A percentile compares a stretch with the other conserved stretches of the same genome.
phyloP scores from a whole-genome alignment of 1,284 basidiomycete genomes.

The Apiotrichum gracile region DNA sequence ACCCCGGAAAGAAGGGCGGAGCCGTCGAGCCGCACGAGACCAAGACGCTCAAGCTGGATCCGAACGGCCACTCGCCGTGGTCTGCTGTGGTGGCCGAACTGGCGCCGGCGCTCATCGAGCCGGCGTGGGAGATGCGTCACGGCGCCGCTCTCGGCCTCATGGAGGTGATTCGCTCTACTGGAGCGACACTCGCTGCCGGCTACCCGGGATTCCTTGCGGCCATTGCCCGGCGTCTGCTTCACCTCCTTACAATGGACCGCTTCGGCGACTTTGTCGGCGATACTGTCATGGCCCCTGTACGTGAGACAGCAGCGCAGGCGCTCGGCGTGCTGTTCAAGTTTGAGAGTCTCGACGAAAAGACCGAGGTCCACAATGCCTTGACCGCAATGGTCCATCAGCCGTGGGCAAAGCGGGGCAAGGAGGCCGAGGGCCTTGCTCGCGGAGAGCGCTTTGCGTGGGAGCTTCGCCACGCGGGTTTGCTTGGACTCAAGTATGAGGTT shows the following conservation, averaged over 20 bases:
- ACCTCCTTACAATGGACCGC: conserved; percentile 89
- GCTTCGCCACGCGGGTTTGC: conserved; percentile 89
- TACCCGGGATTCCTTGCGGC: conserved; percentile 52
- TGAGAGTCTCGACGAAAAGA: conserved; percentile 70
- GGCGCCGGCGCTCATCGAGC: conserved; percentile 74
- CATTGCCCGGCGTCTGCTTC: conserved; percentile 78
- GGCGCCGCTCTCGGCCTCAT: conserved; percentile 88
- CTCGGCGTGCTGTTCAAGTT: conserved; percentile 81
- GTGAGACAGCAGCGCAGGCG: conserved; percentile 93
- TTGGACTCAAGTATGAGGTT: conserved; percentile 97
- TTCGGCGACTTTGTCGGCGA: conserved; percentile 98
- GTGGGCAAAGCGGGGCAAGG: conserved; percentile 50
- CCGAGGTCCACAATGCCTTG: conserved; percentile 75
- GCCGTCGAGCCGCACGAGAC: conserved; percentile 32
- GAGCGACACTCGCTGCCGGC: conserved; percentile 72
- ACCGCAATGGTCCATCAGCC: conserved; percentile 91
- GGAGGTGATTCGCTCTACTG: conserved; percentile 82
- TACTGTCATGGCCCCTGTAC: conserved; percentile 91
- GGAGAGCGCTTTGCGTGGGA: conserved; percentile 78
- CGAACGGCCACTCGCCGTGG: conserved; percentile 79
- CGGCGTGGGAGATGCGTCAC: conserved; percentile 89
- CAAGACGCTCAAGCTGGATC: conserved; percentile 16
- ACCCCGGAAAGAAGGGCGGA: conserved; percentile 45
- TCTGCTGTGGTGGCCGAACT: conserved; percentile 74
- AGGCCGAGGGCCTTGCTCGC: conserved; percentile 44